phyloP scores from a whole-genome alignment of 306 rosid species.

The Biancaea sappan region DNA sequence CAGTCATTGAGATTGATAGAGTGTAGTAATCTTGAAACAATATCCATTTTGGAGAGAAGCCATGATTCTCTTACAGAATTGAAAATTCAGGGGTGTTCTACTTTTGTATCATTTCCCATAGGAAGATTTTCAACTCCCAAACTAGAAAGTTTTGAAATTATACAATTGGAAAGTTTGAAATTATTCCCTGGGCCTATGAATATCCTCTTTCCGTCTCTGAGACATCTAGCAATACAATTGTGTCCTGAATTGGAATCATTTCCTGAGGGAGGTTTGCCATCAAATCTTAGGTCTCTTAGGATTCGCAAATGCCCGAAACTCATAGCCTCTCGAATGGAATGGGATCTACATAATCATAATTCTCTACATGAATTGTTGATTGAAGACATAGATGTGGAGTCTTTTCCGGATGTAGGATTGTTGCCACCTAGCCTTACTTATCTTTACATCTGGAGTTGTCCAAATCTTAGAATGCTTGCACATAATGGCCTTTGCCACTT shows the following conservation, averaged over 20 bases:
- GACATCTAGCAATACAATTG: not conserved
- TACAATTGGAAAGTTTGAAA: not conserved
- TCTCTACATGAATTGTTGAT: accelerated
- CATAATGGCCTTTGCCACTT: not conserved
- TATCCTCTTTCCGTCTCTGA: not conserved
- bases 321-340: not conserved
- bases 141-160: not conserved
- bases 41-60: not conserved
- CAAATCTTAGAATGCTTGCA: not conserved
- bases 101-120: not conserved
- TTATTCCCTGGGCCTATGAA: not conserved
- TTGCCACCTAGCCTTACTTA: not conserved
- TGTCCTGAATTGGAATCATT: constrained; percentile 18
- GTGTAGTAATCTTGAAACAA: not conserved
- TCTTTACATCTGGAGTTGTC: not conserved
- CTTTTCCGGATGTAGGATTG: not conserved
- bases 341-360: not conserved
- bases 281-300: not conserved
- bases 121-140: not conserved
- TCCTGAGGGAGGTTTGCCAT: not conserved
- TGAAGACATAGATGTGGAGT: not conserved
- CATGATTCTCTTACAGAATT: not conserved
- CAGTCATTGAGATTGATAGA: not conserved
- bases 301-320: not conserved
- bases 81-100: not conserved